Conservation (phyloP, 164 flowering plant genomes). For the Liquidambar formosana region DNA sequence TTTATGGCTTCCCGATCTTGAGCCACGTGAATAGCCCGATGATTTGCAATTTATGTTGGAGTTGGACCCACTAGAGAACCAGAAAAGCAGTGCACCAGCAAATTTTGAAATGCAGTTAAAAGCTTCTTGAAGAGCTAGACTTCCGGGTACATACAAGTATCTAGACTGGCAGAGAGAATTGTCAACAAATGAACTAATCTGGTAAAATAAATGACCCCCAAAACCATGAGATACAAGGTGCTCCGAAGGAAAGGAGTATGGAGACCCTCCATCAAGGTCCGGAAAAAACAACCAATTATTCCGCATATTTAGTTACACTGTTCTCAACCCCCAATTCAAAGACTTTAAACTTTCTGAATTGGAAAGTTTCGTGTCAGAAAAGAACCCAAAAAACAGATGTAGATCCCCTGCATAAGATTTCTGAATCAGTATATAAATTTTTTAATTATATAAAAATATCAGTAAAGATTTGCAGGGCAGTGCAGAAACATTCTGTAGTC, state of each 20-base stretch:
- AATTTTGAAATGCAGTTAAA: slow-evolving; percentile 62
- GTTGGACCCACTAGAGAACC: slow-evolving; percentile 40
- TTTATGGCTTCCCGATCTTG: slow-evolving; percentile 23
- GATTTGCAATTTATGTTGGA: slow-evolving; percentile 26
- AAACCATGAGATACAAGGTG: slow-evolving; percentile 30
- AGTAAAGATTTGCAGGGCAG: neutral
- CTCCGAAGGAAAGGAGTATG: slow-evolving; percentile 38
- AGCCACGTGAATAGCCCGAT: slow-evolving; percentile 23
- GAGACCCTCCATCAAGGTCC: slow-evolving; percentile 55
- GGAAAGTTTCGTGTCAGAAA: neutral
- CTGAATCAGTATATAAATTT: neutral
- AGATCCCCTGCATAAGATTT: slow-evolving; percentile 4
- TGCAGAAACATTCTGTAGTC: neutral
- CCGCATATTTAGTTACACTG: slow-evolving; percentile 39
- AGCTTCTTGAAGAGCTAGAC: slow-evolving; percentile 64
- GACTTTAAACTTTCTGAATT: neutral
- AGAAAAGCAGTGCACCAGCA: slow-evolving; percentile 53
- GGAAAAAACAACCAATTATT: slow-evolving; percentile 43
- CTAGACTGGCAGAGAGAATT: slow-evolving; percentile 33
- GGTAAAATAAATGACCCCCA: slow-evolving; percentile 37
- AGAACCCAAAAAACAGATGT: neutral
- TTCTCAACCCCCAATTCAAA: neutral
- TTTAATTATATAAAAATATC: neutral
- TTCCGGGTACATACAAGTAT: slow-evolving; percentile 43
- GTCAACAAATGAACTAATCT: slow-evolving; percentile 41